Evolutionary conservation across 1,284 basidiomycete genomes (phyloP).

Genomic region (Coriolopsis trogii): DNA sequence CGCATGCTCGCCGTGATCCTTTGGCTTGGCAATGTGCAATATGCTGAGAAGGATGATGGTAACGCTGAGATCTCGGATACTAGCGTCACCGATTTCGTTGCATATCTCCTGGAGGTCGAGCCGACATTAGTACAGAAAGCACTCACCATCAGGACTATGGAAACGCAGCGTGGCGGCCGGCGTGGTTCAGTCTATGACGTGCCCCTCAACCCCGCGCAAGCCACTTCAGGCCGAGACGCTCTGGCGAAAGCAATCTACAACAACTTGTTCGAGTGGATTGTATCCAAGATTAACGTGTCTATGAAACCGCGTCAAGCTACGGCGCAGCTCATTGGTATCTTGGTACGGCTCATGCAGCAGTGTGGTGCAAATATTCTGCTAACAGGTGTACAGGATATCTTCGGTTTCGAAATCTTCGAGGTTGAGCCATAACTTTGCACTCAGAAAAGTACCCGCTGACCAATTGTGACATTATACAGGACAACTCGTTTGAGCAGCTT

Average conservation of each 20-base stretch:
- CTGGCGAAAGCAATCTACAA: conserved; percentile 97
- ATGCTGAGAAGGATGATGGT: conserved; percentile 87
- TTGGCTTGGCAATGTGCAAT: conserved; percentile 97
- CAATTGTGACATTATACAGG: conserved; percentile 37
- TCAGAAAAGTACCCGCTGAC: conserved; percentile 91
- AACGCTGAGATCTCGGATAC: conserved; percentile 85
- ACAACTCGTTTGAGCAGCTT: conserved; percentile 98
- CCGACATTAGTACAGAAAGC: conserved; percentile 81
- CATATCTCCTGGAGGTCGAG: conserved; percentile 93
- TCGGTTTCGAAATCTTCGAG: conserved; percentile 98
- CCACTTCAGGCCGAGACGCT: conserved; percentile 87
- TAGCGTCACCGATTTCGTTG: conserved; percentile 94
- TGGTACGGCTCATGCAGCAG: conserved; percentile 54
- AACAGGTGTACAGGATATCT: conserved; percentile 76
- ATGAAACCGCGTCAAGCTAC: conserved; percentile 85
- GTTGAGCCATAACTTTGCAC: conserved; percentile 87
- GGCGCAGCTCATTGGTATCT: conserved; percentile 92
- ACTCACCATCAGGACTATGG: conserved; percentile 85
- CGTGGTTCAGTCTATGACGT: conserved; percentile 97
- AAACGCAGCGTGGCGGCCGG: conserved; percentile 91
- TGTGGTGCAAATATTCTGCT: too few relatives aligned
- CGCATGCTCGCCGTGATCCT: conserved; percentile 91
- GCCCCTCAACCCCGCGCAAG: conserved; percentile 93
- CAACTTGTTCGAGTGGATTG: conserved; percentile 99
- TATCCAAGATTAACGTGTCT: conserved; percentile 92